phyloP scores from a whole-genome alignment of 2,329 filamentous ascomycete species.

The Myriangium duriaei region DNA sequence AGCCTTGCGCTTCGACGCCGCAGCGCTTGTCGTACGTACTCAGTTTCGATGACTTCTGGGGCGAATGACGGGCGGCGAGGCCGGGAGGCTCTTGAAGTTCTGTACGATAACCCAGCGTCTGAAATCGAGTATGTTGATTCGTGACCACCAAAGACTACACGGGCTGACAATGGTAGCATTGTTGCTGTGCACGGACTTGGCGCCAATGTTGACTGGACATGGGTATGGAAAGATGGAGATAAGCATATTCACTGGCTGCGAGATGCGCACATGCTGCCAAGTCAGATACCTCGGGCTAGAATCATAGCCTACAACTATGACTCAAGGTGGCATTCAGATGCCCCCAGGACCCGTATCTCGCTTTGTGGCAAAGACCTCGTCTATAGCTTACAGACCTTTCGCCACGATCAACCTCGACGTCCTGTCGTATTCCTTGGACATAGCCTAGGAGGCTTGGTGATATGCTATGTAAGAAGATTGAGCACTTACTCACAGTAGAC shows the following conservation, averaged over 20 bases:
- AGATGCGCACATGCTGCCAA: neutral
- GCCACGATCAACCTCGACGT: neutral
- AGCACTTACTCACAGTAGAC: no score
- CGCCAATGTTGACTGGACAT: neutral
- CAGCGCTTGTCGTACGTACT: no score
- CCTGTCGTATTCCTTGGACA: conserved; percentile 1
- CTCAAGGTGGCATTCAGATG: neutral
- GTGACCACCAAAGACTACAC: no score
- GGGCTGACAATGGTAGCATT: neutral
- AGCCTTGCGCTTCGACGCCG: no score
- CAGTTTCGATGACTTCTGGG: no score
- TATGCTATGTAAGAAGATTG: no score
- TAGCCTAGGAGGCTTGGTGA: conserved; percentile 2
- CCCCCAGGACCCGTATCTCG: neutral
- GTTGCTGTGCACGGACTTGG: neutral
- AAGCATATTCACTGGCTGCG: conserved; percentile 3
- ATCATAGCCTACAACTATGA: conserved; percentile 3
- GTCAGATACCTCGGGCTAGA: neutral
- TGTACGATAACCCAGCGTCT: neutral
- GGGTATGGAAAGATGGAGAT: neutral
- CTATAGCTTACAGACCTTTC: neutral
- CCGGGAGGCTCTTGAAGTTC: conserved; percentile 1
- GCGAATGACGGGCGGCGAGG: no score
- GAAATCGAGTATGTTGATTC: neutral
- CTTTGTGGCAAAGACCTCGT: no score